Base-by-base conservation (phyloP, 352 stramenopile genomes). In the Pythium diclinum region DNA sequence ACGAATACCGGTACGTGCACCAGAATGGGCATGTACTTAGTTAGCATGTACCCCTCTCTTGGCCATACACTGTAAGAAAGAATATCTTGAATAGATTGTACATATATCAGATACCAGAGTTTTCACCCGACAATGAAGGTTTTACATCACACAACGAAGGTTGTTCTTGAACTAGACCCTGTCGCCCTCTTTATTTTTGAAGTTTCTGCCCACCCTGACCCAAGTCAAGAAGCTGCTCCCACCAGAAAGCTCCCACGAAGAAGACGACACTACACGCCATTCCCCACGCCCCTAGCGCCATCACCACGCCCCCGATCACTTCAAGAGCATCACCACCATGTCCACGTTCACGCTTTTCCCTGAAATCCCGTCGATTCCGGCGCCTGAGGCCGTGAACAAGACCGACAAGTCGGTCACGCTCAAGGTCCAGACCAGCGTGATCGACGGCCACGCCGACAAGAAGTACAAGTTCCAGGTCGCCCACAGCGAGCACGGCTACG, bases 401-500 rank as follows among this genome's bases (percentile, higher is more conserved):
- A 93, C 82, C 30, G 78, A 85, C 58, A 85, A 88, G 67, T 91
- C 80, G 14, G 70, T 93, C 44, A 88, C 82, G 52, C 62, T 93
- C 65, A 72, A 87, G 61, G 19, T 74, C 13, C 23, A 65, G 64
- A 65, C 38, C 38, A 68, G 75, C 53, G 58, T 63, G 40, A 52
- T 67, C 21, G 59, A 55, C 25, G 65, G 44, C n/a, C 44, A 88
- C 36, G 68, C 71, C 30, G 74, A 83, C 52, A 72, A 62, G 25
- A 71, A 76, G 42, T 83, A 81, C 74, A 80, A 85, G 59, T 84
- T 87, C 62, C 84, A 92, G 69, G 66, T 86, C 56, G 83, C 81
- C 40, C 74, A 91, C 67, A 93, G 84, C 44, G 86, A 93, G 64
- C 81, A 93, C 56, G 84, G 86, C 34, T 95, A 93, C 61, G 84